Evolutionary conservation across 441 rosid species (phyloP).

Genomic region (Bocquillonia castaneifolia): DNA sequence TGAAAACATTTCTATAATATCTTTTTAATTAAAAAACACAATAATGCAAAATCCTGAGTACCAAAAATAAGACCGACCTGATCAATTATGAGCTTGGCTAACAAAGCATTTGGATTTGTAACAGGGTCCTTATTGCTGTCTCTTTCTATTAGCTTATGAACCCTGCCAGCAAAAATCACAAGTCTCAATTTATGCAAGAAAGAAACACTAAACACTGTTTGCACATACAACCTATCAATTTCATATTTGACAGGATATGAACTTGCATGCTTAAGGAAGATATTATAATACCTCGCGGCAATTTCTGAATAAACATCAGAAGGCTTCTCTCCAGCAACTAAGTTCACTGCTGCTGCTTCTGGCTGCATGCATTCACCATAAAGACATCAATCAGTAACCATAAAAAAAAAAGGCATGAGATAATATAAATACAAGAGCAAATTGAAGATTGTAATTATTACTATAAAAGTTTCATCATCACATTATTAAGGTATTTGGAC

Average conservation of each 20-base stretch:
- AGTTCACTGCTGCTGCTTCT: constrained; percentile 94
- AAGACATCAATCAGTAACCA: constrained; percentile 17
- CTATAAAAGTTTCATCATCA: background rate
- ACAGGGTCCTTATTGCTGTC: constrained; percentile 79
- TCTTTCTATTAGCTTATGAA: constrained; percentile 71
- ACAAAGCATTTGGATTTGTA: constrained; percentile 56
- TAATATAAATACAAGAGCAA: background rate
- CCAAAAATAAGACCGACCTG: constrained; percentile 52
- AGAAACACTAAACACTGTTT: background rate
- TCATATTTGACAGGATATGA: background rate
- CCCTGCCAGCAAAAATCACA: constrained; percentile 45
- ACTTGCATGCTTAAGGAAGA: background rate
- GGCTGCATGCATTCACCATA: constrained; percentile 40
- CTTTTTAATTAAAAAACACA: background rate
- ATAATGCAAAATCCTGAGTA: constrained; percentile 9
- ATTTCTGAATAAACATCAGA: constrained; percentile 96
- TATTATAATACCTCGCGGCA: constrained; percentile 61
- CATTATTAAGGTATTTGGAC: background rate
- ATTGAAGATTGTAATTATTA: background rate
- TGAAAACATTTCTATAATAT: background rate
- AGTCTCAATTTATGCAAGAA: constrained; percentile 13
- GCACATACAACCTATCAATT: background rate
- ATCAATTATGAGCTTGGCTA: constrained; percentile 73
- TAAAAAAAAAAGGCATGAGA: background rate
- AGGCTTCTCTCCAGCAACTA: constrained; percentile 75